Percentiles rank a stretch among this genome's conserved stretches.
phyloP scores from a whole-genome alignment of 208 protist genomes.

The Leishmania major region DNA sequence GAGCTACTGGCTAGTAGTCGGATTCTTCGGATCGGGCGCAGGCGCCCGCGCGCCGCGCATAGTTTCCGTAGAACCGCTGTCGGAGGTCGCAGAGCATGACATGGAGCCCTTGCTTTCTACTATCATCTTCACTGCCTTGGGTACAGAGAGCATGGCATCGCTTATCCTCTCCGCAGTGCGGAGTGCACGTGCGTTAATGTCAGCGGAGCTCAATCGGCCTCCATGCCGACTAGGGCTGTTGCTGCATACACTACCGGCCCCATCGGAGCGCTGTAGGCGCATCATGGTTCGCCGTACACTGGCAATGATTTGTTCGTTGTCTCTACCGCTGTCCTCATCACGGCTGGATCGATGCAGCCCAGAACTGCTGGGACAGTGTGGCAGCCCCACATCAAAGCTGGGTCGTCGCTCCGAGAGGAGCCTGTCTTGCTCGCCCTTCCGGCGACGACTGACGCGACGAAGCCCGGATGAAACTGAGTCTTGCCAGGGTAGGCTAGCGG shows the following conservation, averaged over 20 bases:
- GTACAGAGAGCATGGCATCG: not conserved
- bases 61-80: not conserved
- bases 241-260: not conserved
- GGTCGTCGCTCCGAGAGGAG: not conserved
- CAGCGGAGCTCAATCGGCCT: not conserved
- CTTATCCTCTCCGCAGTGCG: not conserved
- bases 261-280: conserved; percentile 7
- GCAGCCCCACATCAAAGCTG: not conserved
- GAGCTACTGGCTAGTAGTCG: not conserved
- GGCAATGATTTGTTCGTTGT: conserved; percentile 10
- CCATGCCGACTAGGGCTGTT: not conserved
- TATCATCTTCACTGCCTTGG: not conserved
- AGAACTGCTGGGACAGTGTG: not conserved
- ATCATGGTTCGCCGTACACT: not conserved
- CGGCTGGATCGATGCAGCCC: not conserved
- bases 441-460: not conserved
- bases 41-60: not conserved
- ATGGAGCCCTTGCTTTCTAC: not conserved
- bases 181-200: not conserved
- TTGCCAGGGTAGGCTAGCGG: not conserved
- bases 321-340: conserved; percentile 8
- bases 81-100: not conserved
- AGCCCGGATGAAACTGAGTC: not conserved
- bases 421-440: not conserved
- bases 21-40: not conserved